Conservation (phyloP, 257 asterid genomes). For the Orobanche coerulescens region DNA sequence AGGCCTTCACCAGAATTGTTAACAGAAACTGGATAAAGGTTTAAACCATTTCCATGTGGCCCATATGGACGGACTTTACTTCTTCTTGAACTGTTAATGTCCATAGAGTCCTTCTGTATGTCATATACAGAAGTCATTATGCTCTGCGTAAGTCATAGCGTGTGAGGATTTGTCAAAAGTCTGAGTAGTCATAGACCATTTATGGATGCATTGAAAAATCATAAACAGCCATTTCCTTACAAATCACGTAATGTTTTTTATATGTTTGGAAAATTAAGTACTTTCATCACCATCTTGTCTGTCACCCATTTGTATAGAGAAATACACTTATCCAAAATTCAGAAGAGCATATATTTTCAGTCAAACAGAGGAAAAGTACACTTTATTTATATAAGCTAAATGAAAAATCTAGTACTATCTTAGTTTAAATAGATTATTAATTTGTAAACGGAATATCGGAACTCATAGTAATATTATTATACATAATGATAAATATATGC, state of each 20-base stretch:
- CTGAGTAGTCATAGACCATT: neutral
- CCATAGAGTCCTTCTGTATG: conserved; percentile 36
- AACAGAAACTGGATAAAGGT: conserved; percentile 48
- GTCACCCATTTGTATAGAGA: neutral
- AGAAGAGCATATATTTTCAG: neutral
- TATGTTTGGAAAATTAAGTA: too few species aligned
- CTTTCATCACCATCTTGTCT: too few species aligned
- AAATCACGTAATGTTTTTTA: too few species aligned
- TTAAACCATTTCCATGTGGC: conserved; percentile 33
- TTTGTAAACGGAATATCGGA: neutral
- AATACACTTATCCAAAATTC: neutral
- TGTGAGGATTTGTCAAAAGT: conserved; percentile 2
- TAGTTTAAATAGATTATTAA: too few species aligned
- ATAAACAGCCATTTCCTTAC: neutral
- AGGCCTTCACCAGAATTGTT: conserved; percentile 62
- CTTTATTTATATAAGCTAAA: too few species aligned
- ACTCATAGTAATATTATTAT: neutral
- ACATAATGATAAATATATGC: too few species aligned
- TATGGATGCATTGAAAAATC: neutral
- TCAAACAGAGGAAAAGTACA: neutral
- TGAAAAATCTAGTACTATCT: too few species aligned
- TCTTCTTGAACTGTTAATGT: conserved; percentile 39
- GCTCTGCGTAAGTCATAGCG: conserved; percentile 20
- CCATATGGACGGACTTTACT: conserved; percentile 29
- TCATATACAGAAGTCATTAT: conserved; percentile 28